Percentiles rank a stretch among this genome's conserved stretches.
phyloP scores from a whole-genome alignment of 768 basidiomycete species.

The Trametes cinnabarina region DNA sequence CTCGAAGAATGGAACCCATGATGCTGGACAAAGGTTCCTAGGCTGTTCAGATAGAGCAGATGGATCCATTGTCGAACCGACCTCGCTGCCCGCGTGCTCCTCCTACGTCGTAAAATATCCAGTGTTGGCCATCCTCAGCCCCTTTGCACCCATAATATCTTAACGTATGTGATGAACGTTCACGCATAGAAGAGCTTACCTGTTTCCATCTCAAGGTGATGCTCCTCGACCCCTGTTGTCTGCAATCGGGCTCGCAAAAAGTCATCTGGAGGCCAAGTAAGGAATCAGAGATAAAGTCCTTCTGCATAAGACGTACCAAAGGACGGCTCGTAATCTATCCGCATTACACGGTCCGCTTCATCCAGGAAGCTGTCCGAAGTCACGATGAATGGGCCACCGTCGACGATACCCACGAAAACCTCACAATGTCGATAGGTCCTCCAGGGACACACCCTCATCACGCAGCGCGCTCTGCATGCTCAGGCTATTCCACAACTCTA shows the following conservation, averaged over 20 bases:
- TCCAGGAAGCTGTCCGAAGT: slow-evolving; percentile 50
- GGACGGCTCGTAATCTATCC: slow-evolving; percentile 50
- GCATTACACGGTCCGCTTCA: slow-evolving; percentile 50
- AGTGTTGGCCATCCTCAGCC: slow-evolving; percentile 39
- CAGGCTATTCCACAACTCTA: slow-evolving; percentile 49
- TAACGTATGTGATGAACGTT: no score
- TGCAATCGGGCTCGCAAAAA: slow-evolving; percentile 62
- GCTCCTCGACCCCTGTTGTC: slow-evolving; percentile 65
- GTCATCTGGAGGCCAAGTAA: slow-evolving; percentile 42
- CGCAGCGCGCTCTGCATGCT: slow-evolving; percentile 43
- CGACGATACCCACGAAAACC: slow-evolving; percentile 27
- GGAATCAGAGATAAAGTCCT: no score
- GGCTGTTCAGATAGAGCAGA: background rate
- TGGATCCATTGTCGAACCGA: slow-evolving; percentile 26
- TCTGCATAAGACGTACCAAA: slow-evolving; percentile 50
- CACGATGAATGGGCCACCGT: background rate
- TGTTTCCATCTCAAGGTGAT: slow-evolving; percentile 50
- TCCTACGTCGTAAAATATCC: slow-evolving; percentile 69
- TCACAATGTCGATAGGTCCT: slow-evolving; percentile 64
- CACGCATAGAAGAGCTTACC: slow-evolving; percentile 20
- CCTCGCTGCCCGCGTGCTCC: slow-evolving; percentile 58
- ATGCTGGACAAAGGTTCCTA: slow-evolving; percentile 35
- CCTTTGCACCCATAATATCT: no score
- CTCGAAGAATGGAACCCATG: slow-evolving; percentile 71
- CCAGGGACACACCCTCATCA: slow-evolving; percentile 44